Percentiles rank a stretch among this genome's conserved stretches.
phyloP scores from a whole-genome alignment of 1,139 yeast species.

The Suhomyces maxii region DNA sequence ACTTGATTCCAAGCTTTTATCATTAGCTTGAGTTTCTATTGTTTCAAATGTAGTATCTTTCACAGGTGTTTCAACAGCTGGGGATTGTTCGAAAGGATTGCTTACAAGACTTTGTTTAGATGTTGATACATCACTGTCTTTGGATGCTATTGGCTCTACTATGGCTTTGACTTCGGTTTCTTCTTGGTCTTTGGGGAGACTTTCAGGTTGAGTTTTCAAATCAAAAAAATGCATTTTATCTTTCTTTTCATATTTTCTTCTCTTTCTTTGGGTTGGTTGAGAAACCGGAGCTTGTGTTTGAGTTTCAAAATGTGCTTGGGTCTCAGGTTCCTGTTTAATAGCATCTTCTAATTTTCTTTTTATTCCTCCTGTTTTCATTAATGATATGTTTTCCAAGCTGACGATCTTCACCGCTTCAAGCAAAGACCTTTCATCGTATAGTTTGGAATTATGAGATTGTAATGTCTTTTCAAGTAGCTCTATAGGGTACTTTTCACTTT shows the following conservation, averaged over 20 bases:
- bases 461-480: background rate
- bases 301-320: slow-evolving; percentile 1
- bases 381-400: slow-evolving; percentile 1
- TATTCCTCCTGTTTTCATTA: background rate
- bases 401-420: slow-evolving; percentile 6
- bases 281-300: slow-evolving; percentile 3
- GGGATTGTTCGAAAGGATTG: no score
- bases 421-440: slow-evolving; percentile 5
- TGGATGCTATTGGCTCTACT: background rate
- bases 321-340: slow-evolving; percentile 1
- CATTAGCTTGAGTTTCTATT: no score
- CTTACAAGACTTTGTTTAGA: no score
- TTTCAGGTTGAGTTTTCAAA: slow-evolving; percentile 15
- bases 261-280: slow-evolving; percentile 19
- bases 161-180: background rate
- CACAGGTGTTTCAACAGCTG: no score
- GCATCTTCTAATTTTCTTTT: slow-evolving; percentile 3
- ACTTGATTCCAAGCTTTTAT: no score
- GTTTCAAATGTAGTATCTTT: no score
- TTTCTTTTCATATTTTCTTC: slow-evolving; percentile 34
- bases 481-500: background rate
- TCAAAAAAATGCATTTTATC: slow-evolving; percentile 37
- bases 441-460: background rate
- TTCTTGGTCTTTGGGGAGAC: background rate
- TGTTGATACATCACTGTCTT: no score